phyloP scores from a whole-genome alignment of 1,284 basidiomycete species.

The Malassezia dermatis region DNA sequence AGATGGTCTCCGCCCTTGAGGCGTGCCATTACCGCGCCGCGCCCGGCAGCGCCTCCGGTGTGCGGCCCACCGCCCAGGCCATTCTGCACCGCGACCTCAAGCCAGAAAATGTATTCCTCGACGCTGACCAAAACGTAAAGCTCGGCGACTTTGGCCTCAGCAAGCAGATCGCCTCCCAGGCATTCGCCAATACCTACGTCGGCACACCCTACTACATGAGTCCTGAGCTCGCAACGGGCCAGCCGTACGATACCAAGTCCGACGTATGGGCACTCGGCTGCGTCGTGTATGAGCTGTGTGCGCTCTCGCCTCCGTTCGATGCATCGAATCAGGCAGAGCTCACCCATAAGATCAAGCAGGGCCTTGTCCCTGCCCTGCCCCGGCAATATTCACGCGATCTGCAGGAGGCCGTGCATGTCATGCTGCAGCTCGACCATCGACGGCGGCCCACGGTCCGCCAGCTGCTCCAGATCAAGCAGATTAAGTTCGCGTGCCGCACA shows the following conservation, averaged over 20 bases:
- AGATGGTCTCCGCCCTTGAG: slow-evolving; percentile 77
- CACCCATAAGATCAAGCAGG: slow-evolving; percentile 69
- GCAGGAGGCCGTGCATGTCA: slow-evolving; percentile 65
- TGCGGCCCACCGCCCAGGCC: slow-evolving; percentile 8
- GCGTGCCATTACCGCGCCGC: slow-evolving; percentile 61
- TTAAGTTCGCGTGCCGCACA: slow-evolving; percentile 55
- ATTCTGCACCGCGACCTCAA: slow-evolving; percentile 90
- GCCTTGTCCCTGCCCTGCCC: slow-evolving; percentile 73
- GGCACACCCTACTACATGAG: slow-evolving; percentile 99
- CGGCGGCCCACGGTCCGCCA: slow-evolving; percentile 70
- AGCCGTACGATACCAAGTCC: slow-evolving; percentile 88
- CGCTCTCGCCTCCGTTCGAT: slow-evolving; percentile 67
- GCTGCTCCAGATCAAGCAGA: slow-evolving; percentile 64
- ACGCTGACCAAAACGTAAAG: slow-evolving; percentile 68
- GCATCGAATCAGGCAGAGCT: slow-evolving; percentile 76
- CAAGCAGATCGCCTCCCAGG: slow-evolving; percentile 70
- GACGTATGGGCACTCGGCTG: slow-evolving; percentile 98
- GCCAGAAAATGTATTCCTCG: slow-evolving; percentile 89
- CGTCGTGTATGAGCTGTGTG: slow-evolving; percentile 87
- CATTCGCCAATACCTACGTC: slow-evolving; percentile 89
- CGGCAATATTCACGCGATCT: slow-evolving; percentile 66
- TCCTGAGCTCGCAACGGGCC: slow-evolving; percentile 89
- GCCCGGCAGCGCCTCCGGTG: background rate
- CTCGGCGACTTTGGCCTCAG: slow-evolving; percentile 91
- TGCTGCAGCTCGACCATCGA: slow-evolving; percentile 59